phyloP scores from a whole-genome alignment of 75 land plant genomes.

The Cupressus sempervirens region DNA sequence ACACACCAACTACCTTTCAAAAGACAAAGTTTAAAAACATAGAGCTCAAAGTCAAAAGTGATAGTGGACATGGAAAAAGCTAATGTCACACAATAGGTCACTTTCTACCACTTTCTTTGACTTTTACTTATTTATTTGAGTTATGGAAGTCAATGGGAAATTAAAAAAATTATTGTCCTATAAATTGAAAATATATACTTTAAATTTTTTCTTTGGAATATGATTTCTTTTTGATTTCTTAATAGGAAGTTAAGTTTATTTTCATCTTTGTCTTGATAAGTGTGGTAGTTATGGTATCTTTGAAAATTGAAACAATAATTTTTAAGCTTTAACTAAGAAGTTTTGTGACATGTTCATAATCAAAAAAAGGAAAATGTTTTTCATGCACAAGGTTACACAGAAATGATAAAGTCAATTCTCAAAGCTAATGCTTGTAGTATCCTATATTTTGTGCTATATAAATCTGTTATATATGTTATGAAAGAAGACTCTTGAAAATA shows the following conservation, averaged over 20 bases:
- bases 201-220: background rate
- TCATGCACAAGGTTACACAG: background rate
- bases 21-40: slow-evolving; percentile 13
- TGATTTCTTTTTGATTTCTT: background rate
- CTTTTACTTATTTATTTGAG: background rate
- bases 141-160: background rate
- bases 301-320: background rate
- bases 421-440: too few relatives aligned
- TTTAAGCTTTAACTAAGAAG: background rate
- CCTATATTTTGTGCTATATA: too few relatives aligned
- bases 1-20: slow-evolving; percentile 1
- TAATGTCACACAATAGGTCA: slow-evolving; percentile 34
- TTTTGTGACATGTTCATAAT: background rate
- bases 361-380: background rate
- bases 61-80: slow-evolving; percentile 19
- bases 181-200: background rate
- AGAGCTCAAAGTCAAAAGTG: slow-evolving; percentile 16
- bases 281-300: background rate
- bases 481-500: too few relatives aligned
- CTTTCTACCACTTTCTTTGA: background rate
- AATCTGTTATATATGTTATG: too few relatives aligned
- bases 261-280: background rate
- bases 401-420: background rate
- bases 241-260: background rate
- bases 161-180: background rate